Evolutionary conservation across 2,329 filamentous ascomycete genomes (phyloP).

Genomic region (Graphiopsis chlorocephala): DNA sequence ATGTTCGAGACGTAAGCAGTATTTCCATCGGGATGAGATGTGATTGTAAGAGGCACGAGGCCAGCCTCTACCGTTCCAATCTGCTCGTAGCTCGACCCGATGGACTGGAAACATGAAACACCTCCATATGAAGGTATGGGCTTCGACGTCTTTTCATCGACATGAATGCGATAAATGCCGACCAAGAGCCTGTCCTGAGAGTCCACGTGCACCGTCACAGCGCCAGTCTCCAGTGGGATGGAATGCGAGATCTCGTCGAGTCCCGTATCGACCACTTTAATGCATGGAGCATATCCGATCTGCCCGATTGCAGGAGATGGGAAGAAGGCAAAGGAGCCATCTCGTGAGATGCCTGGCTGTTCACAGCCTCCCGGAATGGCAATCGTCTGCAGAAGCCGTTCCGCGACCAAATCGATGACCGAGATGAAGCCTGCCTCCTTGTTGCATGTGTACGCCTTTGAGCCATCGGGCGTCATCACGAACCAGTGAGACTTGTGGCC

Average conservation of each 20-base stretch:
- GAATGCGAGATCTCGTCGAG: neutral
- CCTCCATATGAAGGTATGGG: conserved; percentile 3
- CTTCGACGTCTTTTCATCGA: neutral
- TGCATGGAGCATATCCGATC: neutral
- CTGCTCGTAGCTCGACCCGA: neutral
- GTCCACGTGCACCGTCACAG: neutral
- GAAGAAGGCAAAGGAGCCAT: neutral
- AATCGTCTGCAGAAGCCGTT: neutral
- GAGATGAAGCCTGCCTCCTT: conserved; percentile 15
- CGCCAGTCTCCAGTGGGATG: neutral
- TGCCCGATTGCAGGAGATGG: conserved; percentile 1
- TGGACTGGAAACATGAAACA: neutral
- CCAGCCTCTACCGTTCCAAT: conserved; percentile 11
- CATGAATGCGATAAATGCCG: neutral
- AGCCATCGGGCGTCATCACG: conserved; percentile 19
- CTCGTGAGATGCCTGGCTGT: neutral
- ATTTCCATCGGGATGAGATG: conserved; percentile 5
- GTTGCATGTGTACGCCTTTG: conserved; percentile 20
- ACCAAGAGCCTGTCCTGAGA: neutral
- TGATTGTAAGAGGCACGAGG: conserved; percentile 15
- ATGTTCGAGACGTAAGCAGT: conserved; percentile 17
- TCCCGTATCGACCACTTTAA: conserved; percentile 1
- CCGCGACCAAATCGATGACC: neutral
- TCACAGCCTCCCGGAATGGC: neutral
- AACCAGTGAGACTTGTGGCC: conserved; percentile 20